phyloP scores from a whole-genome alignment of 1,284 basidiomycete species.

The Rhodofomes roseus region DNA sequence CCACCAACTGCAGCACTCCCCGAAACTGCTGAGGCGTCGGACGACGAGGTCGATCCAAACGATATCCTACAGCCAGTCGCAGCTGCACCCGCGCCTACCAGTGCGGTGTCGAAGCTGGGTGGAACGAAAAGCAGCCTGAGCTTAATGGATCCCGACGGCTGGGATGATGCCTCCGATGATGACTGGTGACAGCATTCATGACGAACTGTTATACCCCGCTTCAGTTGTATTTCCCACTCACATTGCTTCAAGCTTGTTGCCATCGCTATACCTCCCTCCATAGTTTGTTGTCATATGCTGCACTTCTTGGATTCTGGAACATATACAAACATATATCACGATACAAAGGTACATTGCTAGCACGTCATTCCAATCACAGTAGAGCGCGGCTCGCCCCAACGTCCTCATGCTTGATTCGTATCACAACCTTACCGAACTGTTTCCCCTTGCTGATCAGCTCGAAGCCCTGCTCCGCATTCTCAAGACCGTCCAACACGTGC shows the following conservation, averaged over 20 bases:
- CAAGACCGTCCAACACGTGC: conserved; percentile 60
- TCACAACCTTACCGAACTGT: conserved; percentile 78
- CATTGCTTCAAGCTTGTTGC: neutral
- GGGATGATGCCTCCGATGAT: neutral
- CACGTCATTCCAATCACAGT: neutral
- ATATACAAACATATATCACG: neutral
- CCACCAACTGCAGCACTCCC: neutral
- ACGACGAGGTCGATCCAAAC: neutral
- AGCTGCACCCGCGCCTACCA: neutral
- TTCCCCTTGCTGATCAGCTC: conserved; percentile 55
- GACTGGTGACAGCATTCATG: neutral
- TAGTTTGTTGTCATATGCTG: neutral
- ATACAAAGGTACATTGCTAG: neutral
- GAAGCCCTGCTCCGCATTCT: conserved; percentile 69
- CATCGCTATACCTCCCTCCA: neutral
- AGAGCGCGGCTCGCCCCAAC: neutral
- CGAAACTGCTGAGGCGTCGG: neutral
- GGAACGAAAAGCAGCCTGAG: neutral
- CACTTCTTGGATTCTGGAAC: neutral
- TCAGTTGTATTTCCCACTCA: neutral
- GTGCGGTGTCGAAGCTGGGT: neutral
- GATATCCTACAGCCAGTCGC: neutral
- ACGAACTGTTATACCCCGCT: neutral
- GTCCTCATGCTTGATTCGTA: conserved; percentile 32
- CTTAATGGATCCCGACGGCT: neutral